phyloP scores from a whole-genome alignment of 2,329 filamentous ascomycete species.

The Immersiporthe knoxdaviesiana region DNA sequence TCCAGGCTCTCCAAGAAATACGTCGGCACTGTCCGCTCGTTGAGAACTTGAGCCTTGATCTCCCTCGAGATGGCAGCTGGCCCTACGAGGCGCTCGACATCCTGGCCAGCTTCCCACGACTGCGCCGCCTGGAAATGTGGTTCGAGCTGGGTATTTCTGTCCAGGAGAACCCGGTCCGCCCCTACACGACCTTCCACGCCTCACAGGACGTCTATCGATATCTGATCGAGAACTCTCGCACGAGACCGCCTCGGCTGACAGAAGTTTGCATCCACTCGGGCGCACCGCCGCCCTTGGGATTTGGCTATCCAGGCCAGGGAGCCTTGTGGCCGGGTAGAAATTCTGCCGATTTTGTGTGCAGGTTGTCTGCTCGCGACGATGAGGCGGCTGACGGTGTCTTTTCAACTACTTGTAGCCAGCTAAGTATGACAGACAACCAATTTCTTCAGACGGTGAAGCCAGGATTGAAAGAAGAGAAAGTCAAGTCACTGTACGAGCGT shows the following conservation, averaged over 20 bases:
- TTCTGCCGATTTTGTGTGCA: not conserved
- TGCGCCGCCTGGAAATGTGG: slow-evolving; percentile 7
- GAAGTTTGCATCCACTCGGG: slow-evolving; percentile 5
- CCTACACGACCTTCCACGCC: not conserved
- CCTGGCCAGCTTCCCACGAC: slow-evolving; percentile 6
- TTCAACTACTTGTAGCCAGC: not conserved
- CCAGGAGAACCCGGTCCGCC: not conserved
- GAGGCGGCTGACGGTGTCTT: not conserved
- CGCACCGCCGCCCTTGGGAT: not conserved
- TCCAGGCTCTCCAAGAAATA: not conserved
- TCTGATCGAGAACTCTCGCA: not conserved
- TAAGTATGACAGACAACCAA: not conserved
- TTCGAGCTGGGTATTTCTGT: not conserved
- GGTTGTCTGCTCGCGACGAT: not conserved
- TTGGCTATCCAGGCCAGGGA: too few species aligned
- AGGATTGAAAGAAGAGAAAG: not conserved
- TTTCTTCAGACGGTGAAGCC: not conserved
- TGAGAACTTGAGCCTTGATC: not conserved
- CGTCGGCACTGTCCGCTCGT: not conserved
- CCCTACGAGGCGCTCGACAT: not conserved
- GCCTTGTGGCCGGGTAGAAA: not conserved
- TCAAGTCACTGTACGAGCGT: not conserved
- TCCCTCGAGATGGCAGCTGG: not conserved
- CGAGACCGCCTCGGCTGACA: not conserved
- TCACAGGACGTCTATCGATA: not conserved